Conservation (phyloP, 441 rosid genomes). For the Sinapis alba region DNA sequence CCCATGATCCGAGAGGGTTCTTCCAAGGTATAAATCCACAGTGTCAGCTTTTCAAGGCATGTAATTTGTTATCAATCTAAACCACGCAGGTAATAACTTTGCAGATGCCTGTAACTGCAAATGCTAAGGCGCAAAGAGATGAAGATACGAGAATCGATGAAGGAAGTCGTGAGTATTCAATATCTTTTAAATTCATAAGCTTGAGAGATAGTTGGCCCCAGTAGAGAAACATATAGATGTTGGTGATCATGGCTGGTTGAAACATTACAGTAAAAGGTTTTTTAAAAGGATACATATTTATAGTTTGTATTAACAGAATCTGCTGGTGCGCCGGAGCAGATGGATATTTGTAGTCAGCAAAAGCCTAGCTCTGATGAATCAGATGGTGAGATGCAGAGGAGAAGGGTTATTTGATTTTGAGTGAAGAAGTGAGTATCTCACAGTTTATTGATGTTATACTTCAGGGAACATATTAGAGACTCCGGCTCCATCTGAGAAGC, state of each 20-base stretch:
- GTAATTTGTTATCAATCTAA: slow-evolving; percentile 13
- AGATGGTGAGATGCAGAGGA: slow-evolving; percentile 52
- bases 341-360: too few relatives aligned
- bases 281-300: slow-evolving; percentile 11
- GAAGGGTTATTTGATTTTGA: slow-evolving; percentile 14
- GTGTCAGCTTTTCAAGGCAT: slow-evolving; percentile 3
- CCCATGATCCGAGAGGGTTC: slow-evolving; percentile 41
- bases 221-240: slow-evolving; percentile 8
- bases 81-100: slow-evolving; percentile 2
- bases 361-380: slow-evolving; percentile 56
- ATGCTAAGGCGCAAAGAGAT: slow-evolving; percentile 49
- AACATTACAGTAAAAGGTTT: slow-evolving; percentile 6
- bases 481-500: slow-evolving; percentile 62
- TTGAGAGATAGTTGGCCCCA: neutral
- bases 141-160: slow-evolving; percentile 48
- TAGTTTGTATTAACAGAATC: slow-evolving; percentile 46
- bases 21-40: slow-evolving; percentile 44
- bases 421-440: slow-evolving; percentile 39
- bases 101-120: slow-evolving; percentile 49
- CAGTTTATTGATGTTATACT: slow-evolving; percentile 31
- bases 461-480: slow-evolving; percentile 59
- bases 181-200: slow-evolving; percentile 1
- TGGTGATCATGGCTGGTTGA: neutral
- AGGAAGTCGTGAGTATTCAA: slow-evolving; percentile 59
- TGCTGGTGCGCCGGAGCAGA: slow-evolving; percentile 49